Conservation (phyloP, 1,139 yeast species). For the Blastobotrys illinoisensis region DNA sequence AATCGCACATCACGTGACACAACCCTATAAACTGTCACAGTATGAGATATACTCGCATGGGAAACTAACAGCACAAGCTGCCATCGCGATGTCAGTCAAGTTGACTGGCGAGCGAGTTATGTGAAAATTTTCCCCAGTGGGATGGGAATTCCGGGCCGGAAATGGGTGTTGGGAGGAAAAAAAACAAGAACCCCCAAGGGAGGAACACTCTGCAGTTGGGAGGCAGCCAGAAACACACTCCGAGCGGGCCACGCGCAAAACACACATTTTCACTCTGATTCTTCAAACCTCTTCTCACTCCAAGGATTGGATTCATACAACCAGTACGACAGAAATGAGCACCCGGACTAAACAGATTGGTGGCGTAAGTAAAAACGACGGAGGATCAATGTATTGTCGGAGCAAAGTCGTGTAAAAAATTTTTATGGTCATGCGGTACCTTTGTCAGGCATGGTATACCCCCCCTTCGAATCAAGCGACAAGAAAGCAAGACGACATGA, state of each 20-base stretch:
- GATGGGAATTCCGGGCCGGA: not conserved
- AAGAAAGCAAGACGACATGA: not conserved
- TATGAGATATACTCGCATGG: not conserved
- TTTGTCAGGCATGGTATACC: not conserved
- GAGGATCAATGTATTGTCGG: conserved; percentile 4
- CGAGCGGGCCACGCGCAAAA: not conserved
- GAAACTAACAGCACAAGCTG: not conserved
- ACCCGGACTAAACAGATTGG: conserved; percentile 35
- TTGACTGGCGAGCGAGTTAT: not conserved
- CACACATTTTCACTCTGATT: conserved; percentile 1
- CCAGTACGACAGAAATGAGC: conserved; percentile 27
- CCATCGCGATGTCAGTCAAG: not conserved
- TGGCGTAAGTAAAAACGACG: conserved; percentile 29
- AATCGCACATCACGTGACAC: not conserved
- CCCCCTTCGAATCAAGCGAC: not conserved
- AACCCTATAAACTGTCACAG: not conserved
- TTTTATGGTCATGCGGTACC: not conserved
- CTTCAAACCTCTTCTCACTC: conserved; percentile 4
- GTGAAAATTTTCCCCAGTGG: not conserved
- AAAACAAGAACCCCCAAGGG: not conserved
- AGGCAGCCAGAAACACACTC: not conserved
- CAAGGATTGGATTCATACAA: conserved; percentile 6
- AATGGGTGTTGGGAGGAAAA: not conserved
- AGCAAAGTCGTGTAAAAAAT: not conserved
- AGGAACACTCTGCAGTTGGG: not conserved